Base-by-base conservation (phyloP, 2,329 filamentous ascomycete species). In the Pseudogymnoascus sp. region DNA sequence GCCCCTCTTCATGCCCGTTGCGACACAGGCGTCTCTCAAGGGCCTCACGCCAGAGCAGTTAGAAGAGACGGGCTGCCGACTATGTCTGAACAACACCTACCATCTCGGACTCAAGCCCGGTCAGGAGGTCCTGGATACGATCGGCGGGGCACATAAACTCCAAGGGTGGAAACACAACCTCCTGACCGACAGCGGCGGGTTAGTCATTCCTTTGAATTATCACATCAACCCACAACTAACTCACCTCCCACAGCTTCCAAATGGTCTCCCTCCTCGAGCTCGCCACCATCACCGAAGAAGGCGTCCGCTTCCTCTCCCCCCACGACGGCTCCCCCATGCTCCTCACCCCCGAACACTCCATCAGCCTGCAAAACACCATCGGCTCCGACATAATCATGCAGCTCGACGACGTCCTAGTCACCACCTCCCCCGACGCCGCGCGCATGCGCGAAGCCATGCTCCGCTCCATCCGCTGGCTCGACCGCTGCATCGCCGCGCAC, bases 341-440 rank as follows among this genome's bases (percentile, higher is more conserved):
- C 10, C 86, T 99, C 56, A 99, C 95, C 0, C 95, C 95, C 0
- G 96, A 99, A 75, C 93, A 97, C 78, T 97, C 95, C 0, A 97
- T 99, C 70, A 88, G 88, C 10, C 82, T 99, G 3, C 95, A 99
- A 75, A 97, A 99, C 76, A 93, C 89, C 62, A 99, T 99, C 71
- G 95, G 95, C 67, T 96, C 91, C 67, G 95, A 99, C 77, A 97
- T 99, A 70, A 97, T 97, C 68, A 99, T 99, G 96, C 96, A 99
- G 77, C 86, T 99, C 3, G 95, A 99, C 79, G 96, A 99, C 75
- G 96, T 99, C 13, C 89, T 99, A 61, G 93, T 92, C 31, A 97
- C 95, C 0, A 99, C 95, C 0, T 97, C 92, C 0, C 93, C 93
- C 0, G 95, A 99, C 75, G 80, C 85, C 63, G 87, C 80, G 19